Conservation (phyloP, 306 rosid genomes). For the Vachellia collinsii region DNA sequence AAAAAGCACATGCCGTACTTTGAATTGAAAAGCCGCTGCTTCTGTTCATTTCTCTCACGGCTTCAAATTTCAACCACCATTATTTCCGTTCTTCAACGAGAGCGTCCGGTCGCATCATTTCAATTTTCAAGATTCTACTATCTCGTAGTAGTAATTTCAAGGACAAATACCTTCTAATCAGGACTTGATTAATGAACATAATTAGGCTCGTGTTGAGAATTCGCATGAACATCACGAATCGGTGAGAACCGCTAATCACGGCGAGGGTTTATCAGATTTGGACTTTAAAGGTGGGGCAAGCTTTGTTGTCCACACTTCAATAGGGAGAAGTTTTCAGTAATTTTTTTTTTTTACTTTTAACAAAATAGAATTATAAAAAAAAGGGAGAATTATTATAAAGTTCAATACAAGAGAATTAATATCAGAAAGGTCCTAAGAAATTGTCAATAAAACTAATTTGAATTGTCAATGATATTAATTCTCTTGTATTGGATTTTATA, state of each 20-base stretch:
- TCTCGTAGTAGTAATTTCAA: background rate
- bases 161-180: background rate
- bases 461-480: no score
- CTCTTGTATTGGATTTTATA: no score
- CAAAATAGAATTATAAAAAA: no score
- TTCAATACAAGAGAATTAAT: no score
- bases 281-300: background rate
- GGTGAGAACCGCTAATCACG: slow-evolving; percentile 56
- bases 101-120: slow-evolving; percentile 16
- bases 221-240: background rate
- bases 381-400: no score
- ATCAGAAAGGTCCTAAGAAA: no score
- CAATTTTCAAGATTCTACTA: background rate
- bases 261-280: slow-evolving; percentile 28
- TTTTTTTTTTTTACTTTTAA: no score
- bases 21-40: background rate
- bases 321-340: no score
- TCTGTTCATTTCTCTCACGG: background rate
- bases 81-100: slow-evolving; percentile 18
- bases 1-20: background rate
- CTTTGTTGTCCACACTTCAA: slow-evolving; percentile 26
- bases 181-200: background rate
- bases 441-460: no score
- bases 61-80: slow-evolving; percentile 32
- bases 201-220: background rate